Evolutionary conservation across 2,329 filamentous ascomycete genomes (phyloP).

Genomic region (Parastagonospora avenae): DNA sequence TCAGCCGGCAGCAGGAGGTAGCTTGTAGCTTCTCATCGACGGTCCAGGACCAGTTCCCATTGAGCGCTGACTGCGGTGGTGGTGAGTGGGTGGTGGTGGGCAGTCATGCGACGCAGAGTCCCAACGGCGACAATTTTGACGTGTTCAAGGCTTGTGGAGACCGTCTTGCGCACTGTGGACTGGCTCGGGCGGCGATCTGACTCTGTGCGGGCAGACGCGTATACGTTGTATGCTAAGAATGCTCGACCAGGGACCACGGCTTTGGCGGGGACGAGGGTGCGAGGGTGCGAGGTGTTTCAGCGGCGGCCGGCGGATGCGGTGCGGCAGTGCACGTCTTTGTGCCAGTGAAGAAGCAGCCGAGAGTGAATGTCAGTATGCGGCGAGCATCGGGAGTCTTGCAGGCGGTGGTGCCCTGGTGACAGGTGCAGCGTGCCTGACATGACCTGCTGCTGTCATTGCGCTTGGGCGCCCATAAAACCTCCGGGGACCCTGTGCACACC

Average conservation of each 20-base stretch:
- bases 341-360: not conserved
- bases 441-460: not conserved
- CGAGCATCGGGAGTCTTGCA: not conserved
- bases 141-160: not conserved
- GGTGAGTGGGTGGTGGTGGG: conserved; percentile 14
- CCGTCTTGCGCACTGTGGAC: not conserved
- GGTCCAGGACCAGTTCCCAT: conserved; percentile 33
- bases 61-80: conserved; percentile 25
- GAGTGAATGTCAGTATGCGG: not conserved
- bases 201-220: conserved; percentile 22
- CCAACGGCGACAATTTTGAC: not conserved
- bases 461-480: conserved; percentile 6
- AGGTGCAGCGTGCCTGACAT: conserved; percentile 1
- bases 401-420: not conserved
- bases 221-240: conserved; percentile 33
- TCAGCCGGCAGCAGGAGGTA: conserved; percentile 42
- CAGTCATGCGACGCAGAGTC: conserved; percentile 25
- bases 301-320: conserved; percentile 7
- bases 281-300: conserved; percentile 30
- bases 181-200: not conserved
- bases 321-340: not conserved
- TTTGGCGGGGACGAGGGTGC: conserved; percentile 26
- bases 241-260: conserved; percentile 28
- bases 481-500: conserved; percentile 13
- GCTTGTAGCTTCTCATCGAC: conserved; percentile 42